phyloP scores from a whole-genome alignment of 495 filamentous ascomycete genomes.

The Evernia prunastri region DNA sequence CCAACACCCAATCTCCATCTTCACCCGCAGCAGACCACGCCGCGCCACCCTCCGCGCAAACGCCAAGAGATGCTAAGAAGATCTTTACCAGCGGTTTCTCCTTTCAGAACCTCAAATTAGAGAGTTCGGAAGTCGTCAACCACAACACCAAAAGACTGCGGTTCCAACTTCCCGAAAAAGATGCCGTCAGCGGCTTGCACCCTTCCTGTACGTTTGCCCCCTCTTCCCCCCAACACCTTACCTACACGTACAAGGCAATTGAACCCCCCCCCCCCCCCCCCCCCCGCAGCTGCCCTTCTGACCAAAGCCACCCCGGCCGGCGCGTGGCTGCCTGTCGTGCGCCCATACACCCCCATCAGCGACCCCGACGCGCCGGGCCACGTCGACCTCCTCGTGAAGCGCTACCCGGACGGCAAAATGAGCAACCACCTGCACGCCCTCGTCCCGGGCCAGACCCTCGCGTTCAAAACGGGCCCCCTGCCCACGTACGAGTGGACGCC shows the following conservation, averaged over 20 bases:
- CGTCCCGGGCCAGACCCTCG: constrained; percentile 51
- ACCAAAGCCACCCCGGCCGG: not conserved
- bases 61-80: not conserved
- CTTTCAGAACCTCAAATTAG: not conserved
- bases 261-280: no score
- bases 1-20: not conserved
- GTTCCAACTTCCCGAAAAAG: constrained; percentile 64
- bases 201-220: not conserved
- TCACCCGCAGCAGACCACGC: not conserved
- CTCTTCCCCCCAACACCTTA: no score
- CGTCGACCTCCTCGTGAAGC: constrained; percentile 56
- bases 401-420: constrained; percentile 57
- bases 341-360: constrained; percentile 57
- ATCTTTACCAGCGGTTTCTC: not conserved
- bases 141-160: constrained; percentile 85
- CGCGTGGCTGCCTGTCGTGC: constrained; percentile 22
- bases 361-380: constrained; percentile 47
- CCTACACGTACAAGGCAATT: no score
- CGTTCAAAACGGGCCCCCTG: constrained; percentile 42
- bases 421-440: constrained; percentile 57
- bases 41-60: not conserved
- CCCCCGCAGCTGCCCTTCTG: not conserved
- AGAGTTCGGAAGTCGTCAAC: constrained; percentile 54
- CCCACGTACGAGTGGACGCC: constrained; percentile 49
- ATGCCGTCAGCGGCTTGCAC: constrained; percentile 43